These are phyloP conservation scores for Auriscalpium vulgare DNA, from an alignment of 768 basidiomycete species.

Conservation along the genomic window DNA sequence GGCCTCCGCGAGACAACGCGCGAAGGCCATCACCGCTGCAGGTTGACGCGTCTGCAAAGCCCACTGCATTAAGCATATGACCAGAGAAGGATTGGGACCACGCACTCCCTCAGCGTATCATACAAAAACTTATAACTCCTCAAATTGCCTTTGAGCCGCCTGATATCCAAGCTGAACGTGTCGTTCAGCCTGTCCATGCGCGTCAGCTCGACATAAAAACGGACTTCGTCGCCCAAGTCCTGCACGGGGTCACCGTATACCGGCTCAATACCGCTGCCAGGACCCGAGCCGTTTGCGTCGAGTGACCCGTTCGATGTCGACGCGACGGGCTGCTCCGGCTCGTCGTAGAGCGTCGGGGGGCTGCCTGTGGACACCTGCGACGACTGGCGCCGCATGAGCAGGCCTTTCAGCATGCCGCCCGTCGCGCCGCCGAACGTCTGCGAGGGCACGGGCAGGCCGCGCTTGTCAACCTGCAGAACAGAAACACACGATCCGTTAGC, in stretches of 20 bases:
- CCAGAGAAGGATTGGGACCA: slow-evolving; percentile 18
- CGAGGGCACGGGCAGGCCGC: slow-evolving; percentile 80
- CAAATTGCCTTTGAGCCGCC: slow-evolving; percentile 86
- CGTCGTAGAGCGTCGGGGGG: slow-evolving; percentile 8
- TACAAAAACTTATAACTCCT: slow-evolving; percentile 91
- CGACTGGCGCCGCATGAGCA: slow-evolving; percentile 86
- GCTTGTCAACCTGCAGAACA: slow-evolving; percentile 67
- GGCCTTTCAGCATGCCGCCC: slow-evolving; percentile 77
- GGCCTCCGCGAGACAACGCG: not conserved
- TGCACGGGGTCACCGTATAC: slow-evolving; percentile 73
- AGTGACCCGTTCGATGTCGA: not conserved
- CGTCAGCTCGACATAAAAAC: slow-evolving; percentile 93
- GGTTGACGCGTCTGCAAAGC: slow-evolving; percentile 27
- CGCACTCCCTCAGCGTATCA: slow-evolving; percentile 80
- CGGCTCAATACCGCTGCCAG: slow-evolving; percentile 32
- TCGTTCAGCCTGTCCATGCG: slow-evolving; percentile 83
- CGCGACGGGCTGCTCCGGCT: slow-evolving; percentile 19
- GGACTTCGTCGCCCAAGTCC: slow-evolving; percentile 92
- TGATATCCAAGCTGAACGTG: slow-evolving; percentile 87
- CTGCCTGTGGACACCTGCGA: slow-evolving; percentile 60
- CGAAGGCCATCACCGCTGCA: slow-evolving; percentile 22
- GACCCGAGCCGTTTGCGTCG: slow-evolving; percentile 11
- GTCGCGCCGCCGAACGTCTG: slow-evolving; percentile 54
- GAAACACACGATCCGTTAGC: not conserved
- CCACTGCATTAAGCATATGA: not conserved